phyloP scores from a whole-genome alignment of 139 green algal species.

The Closterium sp. region DNA sequence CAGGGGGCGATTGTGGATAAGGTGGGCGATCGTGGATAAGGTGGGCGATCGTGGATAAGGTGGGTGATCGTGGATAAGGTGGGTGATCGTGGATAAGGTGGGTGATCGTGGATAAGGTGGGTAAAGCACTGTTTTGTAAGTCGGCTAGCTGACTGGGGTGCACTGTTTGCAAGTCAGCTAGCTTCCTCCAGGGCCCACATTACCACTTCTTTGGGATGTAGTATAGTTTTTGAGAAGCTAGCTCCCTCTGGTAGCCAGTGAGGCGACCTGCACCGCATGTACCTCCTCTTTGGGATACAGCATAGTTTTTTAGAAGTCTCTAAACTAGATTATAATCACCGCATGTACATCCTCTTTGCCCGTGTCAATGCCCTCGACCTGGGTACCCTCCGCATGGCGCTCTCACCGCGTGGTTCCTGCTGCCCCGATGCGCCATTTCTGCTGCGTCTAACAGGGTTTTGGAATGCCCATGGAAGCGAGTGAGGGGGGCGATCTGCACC shows the following conservation, averaged over 20 bases:
- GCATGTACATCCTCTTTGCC: constrained; percentile 72
- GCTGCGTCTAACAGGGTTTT: no score
- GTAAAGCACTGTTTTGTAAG: no score
- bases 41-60: background rate
- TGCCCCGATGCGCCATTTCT: no score
- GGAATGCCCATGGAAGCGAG: constrained; percentile 70
- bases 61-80: background rate
- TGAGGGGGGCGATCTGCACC: constrained; percentile 69
- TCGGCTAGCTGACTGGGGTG: no score
- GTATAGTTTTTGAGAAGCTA: no score
- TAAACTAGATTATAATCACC: no score
- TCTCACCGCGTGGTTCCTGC: no score
- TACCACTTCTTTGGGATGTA: no score
- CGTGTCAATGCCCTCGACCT: constrained; percentile 66
- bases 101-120: background rate
- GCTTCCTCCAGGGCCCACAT: no score
- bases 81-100: constrained; percentile 58
- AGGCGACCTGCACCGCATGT: constrained; percentile 78
- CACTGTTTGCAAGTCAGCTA: no score
- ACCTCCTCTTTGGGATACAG: no score
- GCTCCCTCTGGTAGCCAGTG: constrained; percentile 74
- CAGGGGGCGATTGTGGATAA: constrained; percentile 61
- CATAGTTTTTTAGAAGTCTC: no score
- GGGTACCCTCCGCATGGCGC: constrained; percentile 68
- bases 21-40: constrained; percentile 12